Percentiles rank a stretch among this genome's conserved stretches.
These are phyloP conservation scores for Mortierella sp. DNA, from an alignment of 371 early-diverging fungal genomes.

Conservation along the genomic window DNA sequence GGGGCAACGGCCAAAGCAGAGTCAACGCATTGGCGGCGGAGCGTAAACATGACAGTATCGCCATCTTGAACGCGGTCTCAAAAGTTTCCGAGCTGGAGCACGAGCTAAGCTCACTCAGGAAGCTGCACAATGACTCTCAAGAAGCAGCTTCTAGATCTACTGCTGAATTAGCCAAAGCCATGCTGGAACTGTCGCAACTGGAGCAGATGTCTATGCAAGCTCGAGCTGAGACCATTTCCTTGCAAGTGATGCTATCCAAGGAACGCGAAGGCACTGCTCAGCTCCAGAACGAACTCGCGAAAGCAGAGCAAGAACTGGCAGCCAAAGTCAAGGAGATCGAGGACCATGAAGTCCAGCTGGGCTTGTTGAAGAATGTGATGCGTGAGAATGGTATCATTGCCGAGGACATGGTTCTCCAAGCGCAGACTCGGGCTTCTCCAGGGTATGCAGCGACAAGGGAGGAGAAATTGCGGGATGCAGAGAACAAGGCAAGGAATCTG, in stretches of 20 bases:
- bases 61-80: conserved; percentile 45
- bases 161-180: conserved; percentile 62
- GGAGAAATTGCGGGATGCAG: conserved; percentile 25
- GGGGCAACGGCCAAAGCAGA: conserved; percentile 4
- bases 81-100: conserved; percentile 62
- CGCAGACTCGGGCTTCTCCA: conserved; percentile 30
- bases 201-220: conserved; percentile 70
- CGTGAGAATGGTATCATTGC: conserved; percentile 60
- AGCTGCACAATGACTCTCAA: conserved; percentile 43
- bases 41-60: conserved; percentile 54
- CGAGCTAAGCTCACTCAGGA: conserved; percentile 55
- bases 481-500: conserved; percentile 12
- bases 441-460: conserved; percentile 36
- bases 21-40: conserved; percentile 9
- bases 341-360: conserved; percentile 70
- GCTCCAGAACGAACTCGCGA: conserved; percentile 57
- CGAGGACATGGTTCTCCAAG: conserved; percentile 37
- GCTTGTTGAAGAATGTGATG: conserved; percentile 73
- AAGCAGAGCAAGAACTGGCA: conserved; percentile 63
- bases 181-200: conserved; percentile 65
- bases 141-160: conserved; percentile 39
- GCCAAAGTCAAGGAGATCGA: conserved; percentile 64
- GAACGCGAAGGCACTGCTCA: conserved; percentile 64
- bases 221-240: conserved; percentile 63
- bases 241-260: conserved; percentile 66